Evolutionary conservation across 2,329 filamentous ascomycete species (phyloP).

Genomic region (Uncinocarpus reesii): DNA sequence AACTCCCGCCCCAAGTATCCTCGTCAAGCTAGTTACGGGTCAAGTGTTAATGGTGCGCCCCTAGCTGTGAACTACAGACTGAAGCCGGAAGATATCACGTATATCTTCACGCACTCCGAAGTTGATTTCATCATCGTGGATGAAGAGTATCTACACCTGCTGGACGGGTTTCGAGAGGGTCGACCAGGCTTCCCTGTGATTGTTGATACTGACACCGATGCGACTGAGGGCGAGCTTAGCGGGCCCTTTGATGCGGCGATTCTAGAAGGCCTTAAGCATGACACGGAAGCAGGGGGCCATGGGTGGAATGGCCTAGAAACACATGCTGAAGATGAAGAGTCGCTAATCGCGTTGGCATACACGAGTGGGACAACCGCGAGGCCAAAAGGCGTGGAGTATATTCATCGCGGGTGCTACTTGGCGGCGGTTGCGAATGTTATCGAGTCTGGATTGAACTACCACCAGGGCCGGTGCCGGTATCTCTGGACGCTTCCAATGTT

Average conservation of each 20-base stretch:
- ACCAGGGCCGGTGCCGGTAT: constrained; percentile 62
- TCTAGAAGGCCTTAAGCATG: constrained; percentile 65
- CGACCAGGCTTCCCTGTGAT: constrained; percentile 60
- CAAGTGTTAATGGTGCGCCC: too few species aligned
- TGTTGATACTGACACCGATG: constrained; percentile 76
- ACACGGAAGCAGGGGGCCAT: constrained; percentile 51
- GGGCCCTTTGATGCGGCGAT: constrained; percentile 79
- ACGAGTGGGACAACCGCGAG: constrained; percentile 85
- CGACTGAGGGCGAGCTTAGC: constrained; percentile 58
- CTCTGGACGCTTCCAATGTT: constrained; percentile 91
- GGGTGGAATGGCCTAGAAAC: constrained; percentile 70
- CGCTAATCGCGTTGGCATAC: constrained; percentile 77
- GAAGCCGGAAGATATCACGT: constrained; percentile 74
- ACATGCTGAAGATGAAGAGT: constrained; percentile 64
- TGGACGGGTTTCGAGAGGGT: constrained; percentile 54
- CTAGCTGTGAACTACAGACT: constrained; percentile 61
- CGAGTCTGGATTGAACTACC: constrained; percentile 71
- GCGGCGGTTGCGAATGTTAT: constrained; percentile 76
- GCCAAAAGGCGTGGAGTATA: constrained; percentile 89
- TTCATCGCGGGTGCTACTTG: constrained; percentile 77
- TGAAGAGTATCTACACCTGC: constrained; percentile 60
- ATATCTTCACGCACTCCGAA: constrained; percentile 81
- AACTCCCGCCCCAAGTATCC: too few species aligned
- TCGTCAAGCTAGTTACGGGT: too few species aligned
- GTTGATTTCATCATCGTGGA: constrained; percentile 84